Percentiles rank a stretch among this genome's conserved stretches.
Evolutionary conservation across 768 basidiomycete genomes (phyloP).

Genomic region (Gyrodon lividus): DNA sequence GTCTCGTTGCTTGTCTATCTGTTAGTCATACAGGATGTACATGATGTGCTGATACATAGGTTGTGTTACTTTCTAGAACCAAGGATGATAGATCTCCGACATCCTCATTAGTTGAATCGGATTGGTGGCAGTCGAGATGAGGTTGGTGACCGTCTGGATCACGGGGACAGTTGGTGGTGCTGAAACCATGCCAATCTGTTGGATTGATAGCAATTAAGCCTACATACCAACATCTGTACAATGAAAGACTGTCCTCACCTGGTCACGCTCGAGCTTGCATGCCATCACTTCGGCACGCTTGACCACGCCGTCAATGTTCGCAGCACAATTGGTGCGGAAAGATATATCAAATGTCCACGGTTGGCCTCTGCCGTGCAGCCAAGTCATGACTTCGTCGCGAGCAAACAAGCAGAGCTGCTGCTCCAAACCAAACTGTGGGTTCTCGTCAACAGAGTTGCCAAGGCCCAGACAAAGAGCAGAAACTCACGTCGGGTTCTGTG

Average conservation of each 20-base stretch:
- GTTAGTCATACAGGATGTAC: conserved; percentile 2
- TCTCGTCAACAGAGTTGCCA: neutral
- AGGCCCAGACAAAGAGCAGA: neutral
- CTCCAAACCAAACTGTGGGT: conserved; percentile 79
- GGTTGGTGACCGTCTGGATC: conserved; percentile 77
- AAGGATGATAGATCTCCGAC: conserved; percentile 82
- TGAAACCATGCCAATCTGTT: conserved; percentile 21
- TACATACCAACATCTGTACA: neutral
- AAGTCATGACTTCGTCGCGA: conserved; percentile 86
- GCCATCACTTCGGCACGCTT: conserved; percentile 81
- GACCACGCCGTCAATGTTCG: conserved; percentile 66
- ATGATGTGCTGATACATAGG: conserved; percentile 2
- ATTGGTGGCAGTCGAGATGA: conserved; percentile 85
- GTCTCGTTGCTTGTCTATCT: neutral
- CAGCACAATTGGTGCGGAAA: conserved; percentile 58
- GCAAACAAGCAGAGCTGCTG: conserved; percentile 89
- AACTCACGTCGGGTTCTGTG: conserved; percentile 83
- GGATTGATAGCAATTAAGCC: conserved; percentile 7
- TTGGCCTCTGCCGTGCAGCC: conserved; percentile 60
- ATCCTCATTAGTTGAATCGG: conserved; percentile 82
- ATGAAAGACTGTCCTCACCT: conserved; percentile 41
- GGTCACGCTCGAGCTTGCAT: conserved; percentile 84
- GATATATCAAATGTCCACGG: conserved; percentile 55
- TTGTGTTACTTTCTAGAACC: conserved; percentile 52
- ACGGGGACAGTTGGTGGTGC: conserved; percentile 43